phyloP scores from a whole-genome alignment of 2,329 filamentous ascomycete genomes.

The Fusarium sororula region DNA sequence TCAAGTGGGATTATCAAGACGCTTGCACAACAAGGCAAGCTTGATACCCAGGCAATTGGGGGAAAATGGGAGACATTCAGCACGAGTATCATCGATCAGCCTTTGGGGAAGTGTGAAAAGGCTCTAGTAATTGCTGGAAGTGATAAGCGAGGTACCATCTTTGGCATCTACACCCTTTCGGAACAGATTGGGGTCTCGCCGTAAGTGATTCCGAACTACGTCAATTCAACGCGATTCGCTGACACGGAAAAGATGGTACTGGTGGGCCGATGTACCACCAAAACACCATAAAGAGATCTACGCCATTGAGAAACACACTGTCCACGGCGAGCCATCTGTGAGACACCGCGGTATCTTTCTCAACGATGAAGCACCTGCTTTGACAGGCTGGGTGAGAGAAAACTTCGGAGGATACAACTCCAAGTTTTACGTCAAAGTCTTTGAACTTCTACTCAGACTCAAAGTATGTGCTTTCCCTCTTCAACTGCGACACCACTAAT shows the following conservation, averaged over 20 bases:
- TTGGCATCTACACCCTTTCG: slow-evolving; percentile 21
- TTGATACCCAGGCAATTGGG: background rate
- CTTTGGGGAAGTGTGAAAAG: background rate
- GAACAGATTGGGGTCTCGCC: slow-evolving; percentile 31
- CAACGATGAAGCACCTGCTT: slow-evolving; percentile 59
- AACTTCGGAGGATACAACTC: slow-evolving; percentile 60
- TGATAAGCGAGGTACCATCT: slow-evolving; percentile 24
- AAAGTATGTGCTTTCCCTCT: too few relatives aligned
- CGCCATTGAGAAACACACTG: background rate
- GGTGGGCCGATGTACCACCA: slow-evolving; percentile 35
- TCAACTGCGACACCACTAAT: too few relatives aligned
- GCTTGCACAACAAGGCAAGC: background rate
- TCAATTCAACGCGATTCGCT: accelerated
- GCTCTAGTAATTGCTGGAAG: slow-evolving; percentile 10
- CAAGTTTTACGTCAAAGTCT: slow-evolving; percentile 69
- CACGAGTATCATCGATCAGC: background rate
- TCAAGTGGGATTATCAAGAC: background rate
- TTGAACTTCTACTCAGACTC: slow-evolving; percentile 59
- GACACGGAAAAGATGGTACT: slow-evolving; percentile 15
- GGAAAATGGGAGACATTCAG: slow-evolving; percentile 29
- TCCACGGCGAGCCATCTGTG: slow-evolving; percentile 61
- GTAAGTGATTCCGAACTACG: background rate
- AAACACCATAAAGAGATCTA: background rate
- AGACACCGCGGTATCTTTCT: slow-evolving; percentile 70
- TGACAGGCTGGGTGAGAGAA: slow-evolving; percentile 66